phyloP scores from a whole-genome alignment of 1,284 basidiomycete genomes.

The Serendipita sp. region DNA sequence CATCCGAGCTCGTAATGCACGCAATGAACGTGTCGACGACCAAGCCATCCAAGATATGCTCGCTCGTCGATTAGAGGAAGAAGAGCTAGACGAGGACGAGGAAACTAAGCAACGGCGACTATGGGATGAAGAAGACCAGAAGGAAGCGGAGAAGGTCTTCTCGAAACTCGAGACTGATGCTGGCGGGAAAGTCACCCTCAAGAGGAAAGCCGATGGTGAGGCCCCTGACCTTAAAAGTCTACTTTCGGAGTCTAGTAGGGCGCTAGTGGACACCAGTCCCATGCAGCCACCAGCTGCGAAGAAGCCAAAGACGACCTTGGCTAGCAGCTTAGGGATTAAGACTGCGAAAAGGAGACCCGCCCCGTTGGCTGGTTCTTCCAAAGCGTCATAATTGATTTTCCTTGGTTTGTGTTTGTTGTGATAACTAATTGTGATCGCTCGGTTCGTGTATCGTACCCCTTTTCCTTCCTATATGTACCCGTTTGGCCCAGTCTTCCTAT shows the following conservation, averaged over 20 bases:
- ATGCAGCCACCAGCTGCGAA: constrained; percentile 27
- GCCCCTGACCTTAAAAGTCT: constrained; percentile 61
- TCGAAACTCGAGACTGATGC: constrained; percentile 39
- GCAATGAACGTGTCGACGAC: constrained; percentile 69
- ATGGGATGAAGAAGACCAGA: constrained; percentile 86
- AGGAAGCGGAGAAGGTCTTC: constrained; percentile 75
- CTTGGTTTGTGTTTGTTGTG: not conserved
- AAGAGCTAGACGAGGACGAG: constrained; percentile 55
- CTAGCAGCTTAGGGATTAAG: constrained; percentile 59
- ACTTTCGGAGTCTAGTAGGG: constrained; percentile 56
- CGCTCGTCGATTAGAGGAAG: constrained; percentile 39
- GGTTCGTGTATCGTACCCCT: no score
- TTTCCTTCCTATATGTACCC: no score
- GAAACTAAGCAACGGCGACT: constrained; percentile 34
- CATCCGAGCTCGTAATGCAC: constrained; percentile 82
- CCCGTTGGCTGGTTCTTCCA: not conserved
- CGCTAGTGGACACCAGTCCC: constrained; percentile 42
- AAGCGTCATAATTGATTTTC: not conserved
- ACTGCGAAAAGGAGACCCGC: constrained; percentile 41
- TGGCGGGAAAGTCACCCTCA: constrained; percentile 47
- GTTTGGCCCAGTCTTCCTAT: no score
- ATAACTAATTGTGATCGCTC: no score
- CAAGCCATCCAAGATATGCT: constrained; percentile 38
- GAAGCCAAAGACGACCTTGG: constrained; percentile 48
- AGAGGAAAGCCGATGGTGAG: constrained; percentile 59